A percentile compares a stretch with the other conserved stretches of the same genome.
Evolutionary conservation across 2,329 filamentous ascomycete genomes (phyloP).

Genomic region (Exophiala spinifera): DNA sequence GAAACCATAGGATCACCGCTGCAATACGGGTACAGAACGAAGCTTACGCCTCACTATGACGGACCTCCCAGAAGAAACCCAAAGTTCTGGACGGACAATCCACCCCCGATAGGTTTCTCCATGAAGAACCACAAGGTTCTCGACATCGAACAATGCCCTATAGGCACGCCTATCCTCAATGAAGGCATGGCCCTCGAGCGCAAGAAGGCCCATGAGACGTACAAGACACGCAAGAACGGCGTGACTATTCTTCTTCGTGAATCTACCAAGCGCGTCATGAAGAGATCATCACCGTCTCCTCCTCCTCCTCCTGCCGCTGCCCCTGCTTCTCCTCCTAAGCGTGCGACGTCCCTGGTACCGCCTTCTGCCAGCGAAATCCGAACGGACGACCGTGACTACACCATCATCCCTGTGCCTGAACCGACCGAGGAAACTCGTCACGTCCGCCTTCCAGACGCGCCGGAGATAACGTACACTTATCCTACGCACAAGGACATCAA

Average conservation of each 20-base stretch:
- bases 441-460: conserved; percentile 41
- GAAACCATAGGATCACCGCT: conserved; percentile 88
- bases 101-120: conserved; percentile 87
- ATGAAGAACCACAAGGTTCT: conserved; percentile 74
- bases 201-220: conserved; percentile 68
- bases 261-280: conserved; percentile 63
- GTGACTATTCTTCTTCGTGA: conserved; percentile 88
- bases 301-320: conserved; percentile 25
- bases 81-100: conserved; percentile 49
- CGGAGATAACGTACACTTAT: conserved; percentile 55
- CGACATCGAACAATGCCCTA: conserved; percentile 96
- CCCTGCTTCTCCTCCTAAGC: background rate
- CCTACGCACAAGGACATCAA: conserved; percentile 71
- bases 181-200: conserved; percentile 76
- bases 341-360: background rate
- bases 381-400: background rate
- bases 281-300: conserved; percentile 27
- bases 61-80: conserved; percentile 48
- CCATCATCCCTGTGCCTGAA: conserved; percentile 5
- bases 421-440: conserved; percentile 2
- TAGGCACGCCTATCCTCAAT: conserved; percentile 82
- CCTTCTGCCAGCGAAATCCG: background rate
- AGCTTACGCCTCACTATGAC: conserved; percentile 94
- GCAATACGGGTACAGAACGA: conserved; percentile 92
- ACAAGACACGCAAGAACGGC: conserved; percentile 70